Evolutionary conservation across 2,329 filamentous ascomycete species (phyloP).

Genomic region (Bertia moriformis): DNA sequence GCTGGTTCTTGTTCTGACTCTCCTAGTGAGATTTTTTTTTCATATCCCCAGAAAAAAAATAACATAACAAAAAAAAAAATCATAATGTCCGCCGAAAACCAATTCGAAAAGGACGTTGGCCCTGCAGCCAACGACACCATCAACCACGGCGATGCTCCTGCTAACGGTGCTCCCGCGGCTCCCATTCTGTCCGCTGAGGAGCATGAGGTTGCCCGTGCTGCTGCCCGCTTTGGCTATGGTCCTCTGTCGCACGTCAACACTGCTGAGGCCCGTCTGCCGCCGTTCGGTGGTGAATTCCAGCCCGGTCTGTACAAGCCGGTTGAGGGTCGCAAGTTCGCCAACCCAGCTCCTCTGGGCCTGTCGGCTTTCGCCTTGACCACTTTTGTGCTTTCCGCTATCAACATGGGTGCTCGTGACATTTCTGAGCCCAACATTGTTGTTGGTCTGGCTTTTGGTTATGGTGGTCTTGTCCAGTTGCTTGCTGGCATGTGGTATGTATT

Average conservation of each 20-base stretch:
- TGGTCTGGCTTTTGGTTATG: constrained; percentile 58
- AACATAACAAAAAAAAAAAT: not conserved
- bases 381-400: constrained; percentile 64
- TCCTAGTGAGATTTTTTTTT: no score
- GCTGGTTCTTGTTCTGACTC: no score
- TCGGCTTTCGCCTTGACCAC: constrained; percentile 71
- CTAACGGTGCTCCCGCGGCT: not conserved
- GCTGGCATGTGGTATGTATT: constrained; percentile 69
- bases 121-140: not conserved
- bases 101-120: constrained; percentile 1
- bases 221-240: constrained; percentile 17
- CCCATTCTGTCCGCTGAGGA: not conserved
- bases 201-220: not conserved
- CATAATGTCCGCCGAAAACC: not conserved
- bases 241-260: constrained; percentile 20
- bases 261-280: constrained; percentile 26
- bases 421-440: constrained; percentile 51
- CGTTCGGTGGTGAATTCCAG: constrained; percentile 62
- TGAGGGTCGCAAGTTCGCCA: constrained; percentile 60
- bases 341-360: constrained; percentile 65
- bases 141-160: not conserved
- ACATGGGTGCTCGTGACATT: constrained; percentile 50
- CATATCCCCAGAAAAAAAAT: no score
- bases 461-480: constrained; percentile 63
- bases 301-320: constrained; percentile 50